Evolutionary conservation across 257 asterid species (phyloP), one percentile per base, ranked within the genome.

Genomic region (Solanum sparsipilum): DNA sequence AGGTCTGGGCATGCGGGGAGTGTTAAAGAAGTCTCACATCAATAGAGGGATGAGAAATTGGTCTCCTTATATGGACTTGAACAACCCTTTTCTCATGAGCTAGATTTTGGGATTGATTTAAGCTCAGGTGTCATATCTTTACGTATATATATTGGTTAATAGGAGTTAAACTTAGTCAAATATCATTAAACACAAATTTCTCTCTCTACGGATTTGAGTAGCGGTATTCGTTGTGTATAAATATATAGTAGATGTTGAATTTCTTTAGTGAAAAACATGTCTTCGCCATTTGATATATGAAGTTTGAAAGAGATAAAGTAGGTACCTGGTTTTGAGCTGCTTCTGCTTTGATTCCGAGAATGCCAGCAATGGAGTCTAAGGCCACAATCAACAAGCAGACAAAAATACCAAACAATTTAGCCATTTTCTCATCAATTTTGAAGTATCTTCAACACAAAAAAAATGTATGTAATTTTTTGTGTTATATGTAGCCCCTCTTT

Each of bases 261-360:
- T 63, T 63, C 4, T n/a, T 63, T 63, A 63, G 32, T n/a, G 8
- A 63, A 63, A 63, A 63, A n/a, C 16, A 1, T n/a, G 7, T n/a
- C 29, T 1, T 63, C 7, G 16, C 16, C 15, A n/a, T 63, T 63
- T 25, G 34, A 5, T 67, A 1, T 67, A 27, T 67, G 18, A 71
- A 71, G 84, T 78, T 46, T 46, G 39, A 18, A 76, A 7, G 7
- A 65, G 89, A 10, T 44, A 56, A 9, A 20, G 12, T 29, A 70
- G 34, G 73, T 89, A 93, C 99, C 95, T 94, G 93, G 84, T 93
- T 92, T 91, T 95, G 98, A 84, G 98, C 96, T 25, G 92, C 95
- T 87, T 96, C 98, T 23, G 97, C 98, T 87, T 92, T 94, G 90
- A 95, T 91, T 6, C 96, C 98, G 38, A 96, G 96, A 85, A 95